These are phyloP conservation scores for Alternaria tenuissima DNA, from an alignment of 2,329 filamentous ascomycete genomes.

Conservation along the genomic window DNA sequence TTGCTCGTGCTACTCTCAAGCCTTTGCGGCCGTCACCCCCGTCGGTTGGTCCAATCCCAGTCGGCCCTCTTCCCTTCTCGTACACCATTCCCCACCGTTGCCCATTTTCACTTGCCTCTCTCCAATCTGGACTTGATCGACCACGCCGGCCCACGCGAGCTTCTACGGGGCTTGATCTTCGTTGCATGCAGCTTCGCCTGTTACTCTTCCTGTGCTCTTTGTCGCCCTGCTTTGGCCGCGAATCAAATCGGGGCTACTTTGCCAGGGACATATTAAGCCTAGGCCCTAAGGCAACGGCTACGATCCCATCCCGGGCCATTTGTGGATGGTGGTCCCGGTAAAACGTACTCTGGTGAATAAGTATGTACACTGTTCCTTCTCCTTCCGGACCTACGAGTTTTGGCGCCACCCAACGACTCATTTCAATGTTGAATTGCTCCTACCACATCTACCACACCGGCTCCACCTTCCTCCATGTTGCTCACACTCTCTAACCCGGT, in stretches of 20 bases:
- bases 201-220: conserved; percentile 38
- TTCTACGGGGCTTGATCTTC: conserved; percentile 48
- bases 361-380: conserved; percentile 49
- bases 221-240: conserved; percentile 45
- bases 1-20: conserved; percentile 43
- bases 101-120: conserved; percentile 40
- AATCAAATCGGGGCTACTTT: conserved; percentile 45
- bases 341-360: conserved; percentile 46
- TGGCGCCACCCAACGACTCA: conserved; percentile 40
- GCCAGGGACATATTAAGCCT: conserved; percentile 46
- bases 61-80: conserved; percentile 49
- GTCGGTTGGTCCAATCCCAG: conserved; percentile 45
- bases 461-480: conserved; percentile 54
- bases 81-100: conserved; percentile 45
- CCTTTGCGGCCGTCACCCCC: conserved; percentile 41
- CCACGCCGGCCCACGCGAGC: conserved; percentile 47
- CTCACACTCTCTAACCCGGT: conserved; percentile 60
- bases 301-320: conserved; percentile 43
- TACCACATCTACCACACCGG: conserved; percentile 25
- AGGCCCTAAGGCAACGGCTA: conserved; percentile 44
- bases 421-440: conserved; percentile 45
- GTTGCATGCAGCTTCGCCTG: conserved; percentile 41
- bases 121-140: conserved; percentile 45
- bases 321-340: conserved; percentile 47
- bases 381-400: conserved; percentile 42